Conservation (phyloP, 169 alveolate genomes). For the Eimeria sp. region DNA sequence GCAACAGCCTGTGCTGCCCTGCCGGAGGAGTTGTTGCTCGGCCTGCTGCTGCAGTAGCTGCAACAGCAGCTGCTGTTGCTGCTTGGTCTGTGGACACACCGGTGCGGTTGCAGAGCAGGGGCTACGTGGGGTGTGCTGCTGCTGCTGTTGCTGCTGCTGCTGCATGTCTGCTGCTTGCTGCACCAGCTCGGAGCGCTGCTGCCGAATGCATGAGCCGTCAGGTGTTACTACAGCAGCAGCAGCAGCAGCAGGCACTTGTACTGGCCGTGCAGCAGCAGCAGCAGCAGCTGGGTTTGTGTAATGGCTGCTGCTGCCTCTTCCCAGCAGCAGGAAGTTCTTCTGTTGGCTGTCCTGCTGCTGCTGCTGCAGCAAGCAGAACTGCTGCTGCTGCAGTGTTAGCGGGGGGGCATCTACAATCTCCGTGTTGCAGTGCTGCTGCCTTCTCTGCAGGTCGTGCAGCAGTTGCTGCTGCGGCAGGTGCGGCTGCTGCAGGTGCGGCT, state of each 20-base stretch:
- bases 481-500: constrained; percentile 2
- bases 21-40: not conserved
- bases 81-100: not conserved
- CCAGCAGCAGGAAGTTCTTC: constrained; percentile 8
- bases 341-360: not conserved
- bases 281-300: not conserved
- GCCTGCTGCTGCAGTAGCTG: not conserved
- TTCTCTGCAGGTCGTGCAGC: not conserved
- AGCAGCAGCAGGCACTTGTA: constrained; percentile 46
- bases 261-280: constrained; percentile 1
- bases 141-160: constrained; percentile 38
- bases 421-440: constrained; percentile 1
- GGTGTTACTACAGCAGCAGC: constrained; percentile 53
- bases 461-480: not conserved
- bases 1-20: constrained; percentile 9
- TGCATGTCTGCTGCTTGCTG: constrained; percentile 2
- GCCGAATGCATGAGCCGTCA: constrained; percentile 35
- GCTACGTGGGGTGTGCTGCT: constrained; percentile 13
- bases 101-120: not conserved
- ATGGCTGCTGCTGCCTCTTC: not conserved
- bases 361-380: not conserved
- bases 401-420: not conserved
- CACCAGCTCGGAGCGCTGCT: constrained; percentile 41
- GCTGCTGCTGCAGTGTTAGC: not conserved
- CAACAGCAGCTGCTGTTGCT: not conserved